Evolutionary conservation across 1,139 yeast species (phyloP), one percentile per base, ranked within the genome.

Genomic region (Chernovozyma sophiae-reginae): DNA sequence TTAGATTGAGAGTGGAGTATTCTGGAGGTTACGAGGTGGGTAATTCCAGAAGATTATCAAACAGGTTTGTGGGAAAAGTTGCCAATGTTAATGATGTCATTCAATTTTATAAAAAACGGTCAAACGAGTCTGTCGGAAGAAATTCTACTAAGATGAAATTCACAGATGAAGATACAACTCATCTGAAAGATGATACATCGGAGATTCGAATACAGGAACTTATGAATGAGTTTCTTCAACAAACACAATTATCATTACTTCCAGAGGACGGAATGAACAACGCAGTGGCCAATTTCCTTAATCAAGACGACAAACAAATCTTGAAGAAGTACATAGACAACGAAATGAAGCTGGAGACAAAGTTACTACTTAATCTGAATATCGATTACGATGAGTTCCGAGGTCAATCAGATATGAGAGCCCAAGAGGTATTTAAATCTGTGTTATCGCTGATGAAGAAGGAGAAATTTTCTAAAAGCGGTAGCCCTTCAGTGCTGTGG

Each of bases 1-100:
- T 92, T 4, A 65, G 98, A 33, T 58, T 94, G 18, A 68, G 89
- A 30, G 97, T 92, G 0, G 97, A 92, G 45, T 90, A 89, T 49
- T 72, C 89, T 25, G 96, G 95, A 0, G 95, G 90, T 4, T 90
- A 76, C 51, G 96, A 89, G 47, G 86, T 92, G 27, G 98, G 90
- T 50, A 90, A 92, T 51, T 86, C 96, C 1, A 71, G 95, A 39
- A 62, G 97, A 43, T 86, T 92, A 48, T 87, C 97, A 4, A 87
- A 90, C 51, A 65, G 86, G 48, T 94, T 90, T 67, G 95, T 86
- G 5, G 97, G 96, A 0, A 72, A 71, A 44, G 95, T 92, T 3
- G 98, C 98, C 11, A 92, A 92, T 55, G 79, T 83, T 10, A 83
- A 86, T 51, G 95, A 90, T 49, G 86, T 90, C 8, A 77, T 92